phyloP scores from a whole-genome alignment of 495 filamentous ascomycete genomes.

The Mytilinidion resinicola region DNA sequence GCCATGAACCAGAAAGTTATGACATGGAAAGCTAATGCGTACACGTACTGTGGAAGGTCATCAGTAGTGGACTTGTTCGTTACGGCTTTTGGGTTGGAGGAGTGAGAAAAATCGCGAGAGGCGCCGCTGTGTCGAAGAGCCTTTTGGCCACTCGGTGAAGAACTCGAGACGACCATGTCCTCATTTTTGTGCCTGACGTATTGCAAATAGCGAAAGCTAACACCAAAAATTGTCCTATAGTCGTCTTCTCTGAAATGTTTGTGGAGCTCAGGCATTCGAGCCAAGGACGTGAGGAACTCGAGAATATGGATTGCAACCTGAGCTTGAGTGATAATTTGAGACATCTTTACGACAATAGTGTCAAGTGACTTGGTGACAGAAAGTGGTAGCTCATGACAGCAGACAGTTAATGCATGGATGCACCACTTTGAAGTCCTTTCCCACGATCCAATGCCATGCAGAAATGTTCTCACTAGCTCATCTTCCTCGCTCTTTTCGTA shows the following conservation, averaged over 20 bases:
- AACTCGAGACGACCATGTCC: slow-evolving; percentile 29
- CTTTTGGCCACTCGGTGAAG: slow-evolving; percentile 8
- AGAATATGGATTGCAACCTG: slow-evolving; percentile 88
- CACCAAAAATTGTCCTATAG: slow-evolving; percentile 85
- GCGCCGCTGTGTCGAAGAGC: slow-evolving; percentile 39
- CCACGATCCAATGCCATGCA: slow-evolving; percentile 72
- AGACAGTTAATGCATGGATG: slow-evolving; percentile 89
- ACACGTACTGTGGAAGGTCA: slow-evolving; percentile 84
- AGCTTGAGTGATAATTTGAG: slow-evolving; percentile 88
- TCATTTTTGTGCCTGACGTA: slow-evolving; percentile 55
- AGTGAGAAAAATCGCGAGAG: slow-evolving; percentile 37
- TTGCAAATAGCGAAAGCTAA: slow-evolving; percentile 88
- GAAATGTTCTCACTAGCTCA: slow-evolving; percentile 77
- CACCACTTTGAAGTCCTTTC: slow-evolving; percentile 83
- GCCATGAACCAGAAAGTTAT: slow-evolving; percentile 96
- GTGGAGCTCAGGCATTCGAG: slow-evolving; percentile 77
- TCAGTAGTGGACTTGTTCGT: slow-evolving; percentile 31
- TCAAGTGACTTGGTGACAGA: slow-evolving; percentile 76
- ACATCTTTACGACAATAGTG: slow-evolving; percentile 81
- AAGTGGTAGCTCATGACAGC: slow-evolving; percentile 83
- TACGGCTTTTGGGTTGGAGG: background rate
- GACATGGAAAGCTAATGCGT: slow-evolving; percentile 86
- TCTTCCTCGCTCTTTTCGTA: slow-evolving; percentile 83
- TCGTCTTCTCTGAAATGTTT: slow-evolving; percentile 82
- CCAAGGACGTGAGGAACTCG: slow-evolving; percentile 83